phyloP scores from a whole-genome alignment of 306 rosid genomes.

The Trichosanthes truncata region DNA sequence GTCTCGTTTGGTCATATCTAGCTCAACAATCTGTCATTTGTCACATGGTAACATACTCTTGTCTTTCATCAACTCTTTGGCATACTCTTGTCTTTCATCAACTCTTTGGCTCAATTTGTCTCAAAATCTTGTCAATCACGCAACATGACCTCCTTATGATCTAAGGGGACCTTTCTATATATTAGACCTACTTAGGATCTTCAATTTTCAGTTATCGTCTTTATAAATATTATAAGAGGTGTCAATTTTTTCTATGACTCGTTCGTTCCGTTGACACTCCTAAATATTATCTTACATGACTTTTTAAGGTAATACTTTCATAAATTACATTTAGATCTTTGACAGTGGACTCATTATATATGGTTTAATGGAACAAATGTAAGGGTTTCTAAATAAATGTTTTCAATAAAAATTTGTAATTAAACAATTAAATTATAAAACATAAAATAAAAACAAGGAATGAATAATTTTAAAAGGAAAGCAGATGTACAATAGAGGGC shows the following conservation, averaged over 20 bases:
- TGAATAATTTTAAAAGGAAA: background rate
- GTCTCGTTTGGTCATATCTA: background rate
- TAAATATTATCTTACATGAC: too few relatives aligned
- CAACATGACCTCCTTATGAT: background rate
- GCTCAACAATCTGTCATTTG: background rate
- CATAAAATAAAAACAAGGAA: background rate
- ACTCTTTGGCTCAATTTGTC: background rate
- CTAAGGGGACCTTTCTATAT: background rate
- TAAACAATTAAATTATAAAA: too few relatives aligned
- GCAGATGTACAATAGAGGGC: background rate
- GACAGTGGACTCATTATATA: too few relatives aligned
- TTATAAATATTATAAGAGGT: background rate
- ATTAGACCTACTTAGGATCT: too few relatives aligned
- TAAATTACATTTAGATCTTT: too few relatives aligned
- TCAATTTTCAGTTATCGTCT: too few relatives aligned
- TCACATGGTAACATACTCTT: background rate
- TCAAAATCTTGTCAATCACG: background rate
- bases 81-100: background rate
- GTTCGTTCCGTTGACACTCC: background rate
- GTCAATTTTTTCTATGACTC: too few relatives aligned
- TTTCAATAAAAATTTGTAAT: too few relatives aligned
- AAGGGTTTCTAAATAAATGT: too few relatives aligned
- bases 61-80: background rate
- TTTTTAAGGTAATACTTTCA: too few relatives aligned
- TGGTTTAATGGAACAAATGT: too few relatives aligned